Evolutionary conservation across 345 rosid genomes (phyloP), one percentile per base, ranked within the genome.

Genomic region (Camelina sativa): DNA sequence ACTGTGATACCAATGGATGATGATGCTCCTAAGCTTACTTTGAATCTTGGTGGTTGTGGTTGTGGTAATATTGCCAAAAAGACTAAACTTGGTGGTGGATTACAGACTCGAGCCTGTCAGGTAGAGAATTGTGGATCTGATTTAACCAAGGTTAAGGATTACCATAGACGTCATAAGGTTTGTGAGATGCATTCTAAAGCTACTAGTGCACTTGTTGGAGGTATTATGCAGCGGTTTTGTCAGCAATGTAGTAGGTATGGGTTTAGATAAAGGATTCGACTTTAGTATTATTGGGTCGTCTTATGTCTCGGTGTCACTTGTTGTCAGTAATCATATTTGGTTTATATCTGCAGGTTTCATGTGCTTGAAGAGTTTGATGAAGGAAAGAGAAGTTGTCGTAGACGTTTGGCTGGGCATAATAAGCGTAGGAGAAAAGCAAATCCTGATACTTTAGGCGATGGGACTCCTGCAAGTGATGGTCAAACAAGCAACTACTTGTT

Each of bases 321-420:
- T 20, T 17, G 17, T 3, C 28, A 2, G 23, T 58, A 34, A 8
- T 17, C 4, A 10, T 0, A 11, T 52, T 52, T 52, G 7, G 15
- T 25, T 25, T 2, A 25, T 25, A 25, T 17, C 17, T 17, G 17
- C 25, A 28, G 99, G 88, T 96, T 96, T 82, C 99, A 96, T 81
- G 87, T 82, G 73, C 98, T 96, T 83, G 85, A 89, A 74, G 99
- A 96, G 82, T 96, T 96, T 76, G 98, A 96, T 81, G 99, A 96
- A 76, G 99, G 98, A 5, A 96, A 92, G 87, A 86, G 99, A 84
- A 96, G 99, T 67, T 96, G 99, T 66, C 91, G 99, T 28, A 87
- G 98, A 73, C 97, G 99, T 71, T 82, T 95, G 82, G 99, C 99
- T 78, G 97, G 97, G 16, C 99, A 92, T 78, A 92, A 95, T 75